These are phyloP conservation scores for Salix exigua DNA, from an alignment of 345 rosid genomes.

Conservation along the genomic window DNA sequence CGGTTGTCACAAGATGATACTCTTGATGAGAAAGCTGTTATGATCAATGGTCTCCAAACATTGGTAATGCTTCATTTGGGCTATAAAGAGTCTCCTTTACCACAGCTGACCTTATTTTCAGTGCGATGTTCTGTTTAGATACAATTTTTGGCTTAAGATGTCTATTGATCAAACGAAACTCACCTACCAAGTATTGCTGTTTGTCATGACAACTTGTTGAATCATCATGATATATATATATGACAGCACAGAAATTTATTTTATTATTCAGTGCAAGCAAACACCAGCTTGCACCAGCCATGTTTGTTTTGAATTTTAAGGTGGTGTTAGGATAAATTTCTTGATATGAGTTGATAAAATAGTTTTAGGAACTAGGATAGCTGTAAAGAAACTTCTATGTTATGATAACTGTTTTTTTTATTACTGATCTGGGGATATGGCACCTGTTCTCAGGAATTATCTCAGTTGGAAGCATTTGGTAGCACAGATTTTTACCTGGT, in stretches of 20 bases:
- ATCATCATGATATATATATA: neutral
- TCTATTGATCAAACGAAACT: neutral
- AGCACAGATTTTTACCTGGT: slow-evolving; percentile 68
- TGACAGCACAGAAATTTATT: neutral
- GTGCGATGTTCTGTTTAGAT: neutral
- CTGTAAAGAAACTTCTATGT: neutral
- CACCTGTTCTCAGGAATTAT: slow-evolving; percentile 50
- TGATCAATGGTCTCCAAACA: slow-evolving; percentile 73
- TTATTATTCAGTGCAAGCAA: neutral
- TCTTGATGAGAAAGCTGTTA: slow-evolving; percentile 58
- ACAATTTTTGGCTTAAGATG: neutral
- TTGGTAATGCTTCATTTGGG: slow-evolving; percentile 46
- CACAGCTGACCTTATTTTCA: neutral
- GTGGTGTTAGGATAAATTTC: neutral
- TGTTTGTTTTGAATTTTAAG: neutral
- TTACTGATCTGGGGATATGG: slow-evolving; percentile 6
- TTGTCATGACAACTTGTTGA: neutral
- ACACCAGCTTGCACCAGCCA: neutral
- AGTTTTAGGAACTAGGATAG: neutral
- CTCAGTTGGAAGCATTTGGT: slow-evolving; percentile 65
- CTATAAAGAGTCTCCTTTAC: neutral
- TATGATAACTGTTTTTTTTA: neutral
- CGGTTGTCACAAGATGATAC: slow-evolving; percentile 57
- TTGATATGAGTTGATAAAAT: neutral
- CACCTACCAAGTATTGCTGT: neutral